Evolutionary conservation across 1,284 basidiomycete genomes (phyloP), one percentile per base, ranked within the genome.

Genomic region (Singerocomus inundabilis): DNA sequence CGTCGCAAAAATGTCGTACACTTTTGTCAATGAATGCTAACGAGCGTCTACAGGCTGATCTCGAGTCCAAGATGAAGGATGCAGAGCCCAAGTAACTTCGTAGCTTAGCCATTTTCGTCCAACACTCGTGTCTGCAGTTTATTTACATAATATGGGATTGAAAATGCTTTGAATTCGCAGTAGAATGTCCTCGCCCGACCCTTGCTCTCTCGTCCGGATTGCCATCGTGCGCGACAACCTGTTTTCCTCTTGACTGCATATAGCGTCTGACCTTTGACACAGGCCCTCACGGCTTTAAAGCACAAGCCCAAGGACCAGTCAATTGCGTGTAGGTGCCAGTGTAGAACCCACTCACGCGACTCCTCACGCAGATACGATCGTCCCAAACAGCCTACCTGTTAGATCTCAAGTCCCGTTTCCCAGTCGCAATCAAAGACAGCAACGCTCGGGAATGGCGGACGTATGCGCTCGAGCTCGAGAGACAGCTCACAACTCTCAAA

Each of bases 401-500:
- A 1, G 65, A 68, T 29, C 62, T 66, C 9, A 62, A 57, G 32
- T 51, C 66, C 10, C 48, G 21, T 11, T 68, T 66, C 34, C 58
- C 63, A 3, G 25, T 32, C 35, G 12, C 39, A 7, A 34, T 45
- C 40, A 24, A 49, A 26, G 32, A 44, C 16, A 21, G 42, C 6
- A 30, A 26, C 4, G 9, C 8, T 28, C 55, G 29, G 34, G 50
- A 47, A 15, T 69, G 64, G 67, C 58, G 56, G 40, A 47, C 47
- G 6, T 66, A 66, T 30, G 66, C 64, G 18, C 62, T 66, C 34
- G 50, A 54, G 21, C 64, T 69, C 24, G 66, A 66, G 49, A 52
- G 45, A 46, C 55, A 62, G 16, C 54, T 66, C 12, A n/a, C 54
- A 24, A 31, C 33, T 2, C 52, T 66, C 39, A 55, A 67, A 39